Evolutionary conservation across 441 rosid species (phyloP), one percentile per base, ranked within the genome.

Genomic region (Jatropha podagrica): DNA sequence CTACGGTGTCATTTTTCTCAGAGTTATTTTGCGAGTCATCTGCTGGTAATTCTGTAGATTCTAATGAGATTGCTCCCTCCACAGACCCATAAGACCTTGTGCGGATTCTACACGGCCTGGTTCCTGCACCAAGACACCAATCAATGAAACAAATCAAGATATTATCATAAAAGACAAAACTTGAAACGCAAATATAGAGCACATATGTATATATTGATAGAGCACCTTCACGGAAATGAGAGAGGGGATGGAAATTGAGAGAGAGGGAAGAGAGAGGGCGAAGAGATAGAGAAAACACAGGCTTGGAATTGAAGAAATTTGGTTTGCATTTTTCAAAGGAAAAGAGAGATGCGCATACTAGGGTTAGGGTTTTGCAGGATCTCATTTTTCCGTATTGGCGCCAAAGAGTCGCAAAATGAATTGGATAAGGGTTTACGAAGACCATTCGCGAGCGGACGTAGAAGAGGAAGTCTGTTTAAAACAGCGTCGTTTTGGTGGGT

Each of bases 1-100:
- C 90, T 4, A 90, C 92, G 14, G 82, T 81, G 75, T 90, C 91
- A 64, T 74, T 72, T 8, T 82, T 61, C 5, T 70, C 69, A n/a
- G 83, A 68, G 41, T 67, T 67, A 20, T 81, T 88, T 4, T 78
- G 68, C 26, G 49, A 12, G 17, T 78, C 82, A 27, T 84, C 78
- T 9, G 81, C 86, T 72, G 37, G 55, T 26, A 42, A 59, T 9
- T 72, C 77, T 26, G 73, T 12, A 13, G 77, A 54, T 9, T 68
- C 83, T 1, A 69, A 20, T 6, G 84, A 73, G 58, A 75, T 7
- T 5, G 86, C 86, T 63, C 75, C 58, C 7, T 70, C 76, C 4
- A n/a, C 17, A 9, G 75, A 62, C 44, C 74, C 61, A 71, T 72
- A 76, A 17, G 42, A 75, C 42, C 71, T 73, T 40, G 72, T 3